Evolutionary conservation across 768 basidiomycete species (phyloP), one percentile per base, ranked within the genome.

Genomic region (Cyclocybe cylindracea): DNA sequence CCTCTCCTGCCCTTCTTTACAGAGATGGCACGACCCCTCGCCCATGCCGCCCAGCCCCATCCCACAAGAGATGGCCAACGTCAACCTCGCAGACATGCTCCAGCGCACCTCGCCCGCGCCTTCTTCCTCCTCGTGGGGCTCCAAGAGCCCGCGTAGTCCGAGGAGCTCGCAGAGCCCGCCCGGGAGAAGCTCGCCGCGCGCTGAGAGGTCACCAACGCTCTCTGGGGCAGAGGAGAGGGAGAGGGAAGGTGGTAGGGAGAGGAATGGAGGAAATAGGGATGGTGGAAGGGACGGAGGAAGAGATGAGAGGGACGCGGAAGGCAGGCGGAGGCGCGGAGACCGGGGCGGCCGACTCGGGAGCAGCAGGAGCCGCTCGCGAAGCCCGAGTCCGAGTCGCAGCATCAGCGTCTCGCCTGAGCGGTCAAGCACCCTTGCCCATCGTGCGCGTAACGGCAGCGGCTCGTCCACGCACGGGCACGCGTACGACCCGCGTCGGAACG

Each of bases 21-120:
- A 87, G 85, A 78, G 85, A 47, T 88, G 86, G 86, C 75, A 82
- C 55, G 85, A 87, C 64, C 82, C 85, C 4, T 81, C 79, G 0
- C 84, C 85, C 5, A 81, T 84, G 74, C 81, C 80, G 11, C 77
- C 78, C 4, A 77, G 76, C 57, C 78, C 78, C 6, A 66, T 74
- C 18, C 67, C 68, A 38, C 58, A 63, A 39, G 62, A 61, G 10
- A 57, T 69, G 53, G 59, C 60, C 40, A 50, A 24, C 24, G 24
- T 24, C 24, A 24, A 38, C 29, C 48, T 56, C 38, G 40, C 51
- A 44, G 42, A 32, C 29, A 32, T 35, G 45, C 48, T 54, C 51
- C 46, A 46, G 36, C 40, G 19, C 39, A 54, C 68, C 32, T 68
- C 69, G 10, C 50, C 64, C 14, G 66, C 72, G 1, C 64, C 72